A percentile compares a stretch with the other conserved stretches of the same genome.
phyloP scores from a whole-genome alignment of 805 yeast genomes.

The Candida coquimbonensis region DNA sequence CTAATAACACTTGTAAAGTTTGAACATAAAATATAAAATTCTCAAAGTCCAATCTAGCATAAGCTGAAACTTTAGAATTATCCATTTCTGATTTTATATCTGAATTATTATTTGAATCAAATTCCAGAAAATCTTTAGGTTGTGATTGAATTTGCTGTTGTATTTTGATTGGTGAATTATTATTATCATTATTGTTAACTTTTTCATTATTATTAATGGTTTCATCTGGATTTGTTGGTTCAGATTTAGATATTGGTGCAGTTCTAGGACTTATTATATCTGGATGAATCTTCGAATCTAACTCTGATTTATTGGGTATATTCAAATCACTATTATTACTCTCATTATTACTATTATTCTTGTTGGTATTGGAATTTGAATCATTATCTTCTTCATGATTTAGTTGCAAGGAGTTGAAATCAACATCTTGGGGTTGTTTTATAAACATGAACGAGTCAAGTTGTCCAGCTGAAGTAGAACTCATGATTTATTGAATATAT shows the following conservation, averaged over 20 bases:
- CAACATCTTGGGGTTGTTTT: conserved; percentile 12
- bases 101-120: background rate
- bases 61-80: conserved; percentile 36
- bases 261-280: background rate
- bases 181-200: background rate
- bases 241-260: background rate
- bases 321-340: too few species aligned
- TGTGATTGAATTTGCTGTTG: background rate
- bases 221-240: conserved; percentile 11
- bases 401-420: conserved; percentile 14
- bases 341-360: too few species aligned
- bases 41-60: conserved; percentile 82
- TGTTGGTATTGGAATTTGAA: too few species aligned
- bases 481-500: conserved; percentile 3
- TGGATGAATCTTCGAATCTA: background rate
- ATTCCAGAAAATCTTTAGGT: background rate
- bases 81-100: conserved; percentile 1
- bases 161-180: too few species aligned
- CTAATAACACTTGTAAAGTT: conserved; percentile 87
- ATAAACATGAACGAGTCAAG: conserved; percentile 13
- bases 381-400: background rate
- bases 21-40: conserved; percentile 93
- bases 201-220: conserved; percentile 9
- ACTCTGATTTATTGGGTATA: background rate
- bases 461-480: conserved; percentile 10